Evolutionary conservation across 148 eudicot species (phyloP).

Genomic region (Amaranthus cruentus): DNA sequence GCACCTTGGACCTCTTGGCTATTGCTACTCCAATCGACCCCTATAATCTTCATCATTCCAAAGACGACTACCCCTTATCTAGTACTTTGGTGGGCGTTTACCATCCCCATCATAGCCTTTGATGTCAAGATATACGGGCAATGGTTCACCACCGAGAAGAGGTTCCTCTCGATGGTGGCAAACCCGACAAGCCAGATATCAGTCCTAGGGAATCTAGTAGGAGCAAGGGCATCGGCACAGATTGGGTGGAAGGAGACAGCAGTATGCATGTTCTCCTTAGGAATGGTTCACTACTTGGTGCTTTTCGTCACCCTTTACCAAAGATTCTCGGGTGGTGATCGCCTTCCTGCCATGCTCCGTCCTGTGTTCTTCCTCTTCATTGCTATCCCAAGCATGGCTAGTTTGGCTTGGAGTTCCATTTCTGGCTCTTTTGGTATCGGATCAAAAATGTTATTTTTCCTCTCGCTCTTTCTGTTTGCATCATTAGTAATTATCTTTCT

Average conservation of each 20-base stretch:
- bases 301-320: conserved; percentile 60
- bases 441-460: conserved; percentile 56
- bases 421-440: conserved; percentile 37
- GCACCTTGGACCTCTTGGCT: conserved; percentile 46
- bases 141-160: conserved; percentile 56
- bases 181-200: conserved; percentile 59
- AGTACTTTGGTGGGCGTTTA: conserved; percentile 39
- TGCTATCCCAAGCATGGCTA: conserved; percentile 56
- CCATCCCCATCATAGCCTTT: conserved; percentile 42
- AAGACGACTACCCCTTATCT: conserved; percentile 16
- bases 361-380: conserved; percentile 55
- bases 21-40: conserved; percentile 35
- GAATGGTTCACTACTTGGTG: conserved; percentile 41
- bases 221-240: conserved; percentile 35
- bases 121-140: conserved; percentile 64
- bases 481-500: conserved; percentile 35
- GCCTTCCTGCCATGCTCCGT: conserved; percentile 45
- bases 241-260: conserved; percentile 36
- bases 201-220: conserved; percentile 47
- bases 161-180: conserved; percentile 44
- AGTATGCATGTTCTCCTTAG: conserved; percentile 41
- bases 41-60: conserved; percentile 6
- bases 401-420: conserved; percentile 54
- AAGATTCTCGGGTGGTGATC: conserved; percentile 39
- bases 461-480: conserved; percentile 52